Conservation (phyloP, 225 moss, liverwort and hornwort genomes). For the Marchantia polymorpha region DNA sequence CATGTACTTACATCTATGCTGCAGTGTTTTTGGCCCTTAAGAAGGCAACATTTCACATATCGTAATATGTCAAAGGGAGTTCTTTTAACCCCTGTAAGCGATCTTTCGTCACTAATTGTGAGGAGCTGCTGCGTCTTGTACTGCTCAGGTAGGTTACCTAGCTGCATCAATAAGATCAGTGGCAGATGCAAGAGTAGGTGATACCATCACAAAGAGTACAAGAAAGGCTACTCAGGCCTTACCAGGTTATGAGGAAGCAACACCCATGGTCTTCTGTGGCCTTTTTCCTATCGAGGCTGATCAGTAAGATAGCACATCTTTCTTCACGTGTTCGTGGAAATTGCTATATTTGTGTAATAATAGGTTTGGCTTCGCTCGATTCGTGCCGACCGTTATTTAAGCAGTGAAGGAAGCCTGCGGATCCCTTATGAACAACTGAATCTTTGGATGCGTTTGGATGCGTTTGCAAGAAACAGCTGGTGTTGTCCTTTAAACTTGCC, state of each 20-base stretch:
- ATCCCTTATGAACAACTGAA: too few relatives aligned
- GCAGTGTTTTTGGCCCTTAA: too few relatives aligned
- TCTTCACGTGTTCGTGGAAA: neutral
- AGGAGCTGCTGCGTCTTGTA: neutral
- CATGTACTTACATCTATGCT: too few relatives aligned
- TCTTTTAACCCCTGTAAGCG: too few relatives aligned
- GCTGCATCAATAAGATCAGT: conserved; percentile 95
- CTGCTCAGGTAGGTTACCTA: conserved; percentile 57
- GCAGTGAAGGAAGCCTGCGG: too few relatives aligned
- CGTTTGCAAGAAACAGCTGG: too few relatives aligned
- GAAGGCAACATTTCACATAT: too few relatives aligned
- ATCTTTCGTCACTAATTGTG: neutral
- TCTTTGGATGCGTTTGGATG: too few relatives aligned
- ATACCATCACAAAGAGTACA: conserved; percentile 70
- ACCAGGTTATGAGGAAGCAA: conserved; percentile 90
- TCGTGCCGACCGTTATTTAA: too few relatives aligned
- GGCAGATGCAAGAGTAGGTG: conserved; percentile 93
- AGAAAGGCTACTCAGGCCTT: conserved; percentile 71
- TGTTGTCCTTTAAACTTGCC: neutral
- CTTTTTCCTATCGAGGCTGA: conserved; percentile 91
- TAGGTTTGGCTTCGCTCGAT: too few relatives aligned
- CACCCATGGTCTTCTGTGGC: conserved; percentile 98
- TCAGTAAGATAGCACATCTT: conserved; percentile 42
- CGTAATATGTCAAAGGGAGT: too few relatives aligned
- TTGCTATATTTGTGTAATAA: too few relatives aligned